Evolutionary conservation across 768 basidiomycete genomes (phyloP).

Genomic region (Amylocystis lapponica): DNA sequence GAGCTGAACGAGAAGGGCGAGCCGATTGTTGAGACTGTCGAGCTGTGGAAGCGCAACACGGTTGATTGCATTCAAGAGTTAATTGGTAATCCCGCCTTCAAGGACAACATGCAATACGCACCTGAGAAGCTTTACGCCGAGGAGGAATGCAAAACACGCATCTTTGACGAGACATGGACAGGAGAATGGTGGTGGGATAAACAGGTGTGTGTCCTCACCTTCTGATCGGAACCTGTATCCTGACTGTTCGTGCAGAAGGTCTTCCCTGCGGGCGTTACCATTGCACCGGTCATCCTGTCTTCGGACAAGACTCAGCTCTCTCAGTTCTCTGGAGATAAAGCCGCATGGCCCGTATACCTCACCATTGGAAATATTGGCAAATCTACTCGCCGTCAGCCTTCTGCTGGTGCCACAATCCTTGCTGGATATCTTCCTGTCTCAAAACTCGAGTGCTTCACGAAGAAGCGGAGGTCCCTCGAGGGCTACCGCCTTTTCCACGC

Average conservation of each 20-base stretch:
- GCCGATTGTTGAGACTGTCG: slow-evolving; percentile 28
- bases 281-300: slow-evolving; percentile 24
- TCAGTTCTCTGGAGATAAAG: slow-evolving; percentile 20
- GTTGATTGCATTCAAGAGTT: slow-evolving; percentile 30
- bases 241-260: slow-evolving; percentile 4
- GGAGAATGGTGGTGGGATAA: slow-evolving; percentile 49
- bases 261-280: slow-evolving; percentile 21
- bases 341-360: slow-evolving; percentile 28
- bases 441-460: slow-evolving; percentile 23
- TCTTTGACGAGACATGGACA: slow-evolving; percentile 39
- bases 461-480: slow-evolving; percentile 6
- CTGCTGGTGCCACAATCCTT: slow-evolving; percentile 12
- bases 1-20: slow-evolving; percentile 8
- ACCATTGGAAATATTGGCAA: slow-evolving; percentile 27
- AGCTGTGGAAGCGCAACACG: too few species aligned
- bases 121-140: slow-evolving; percentile 33
- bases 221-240: not conserved
- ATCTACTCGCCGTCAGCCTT: slow-evolving; percentile 13
- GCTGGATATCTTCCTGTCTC: slow-evolving; percentile 27
- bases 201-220: slow-evolving; percentile 31
- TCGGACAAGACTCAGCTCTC: slow-evolving; percentile 27
- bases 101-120: slow-evolving; percentile 21
- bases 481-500: slow-evolving; percentile 21
- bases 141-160: slow-evolving; percentile 12
- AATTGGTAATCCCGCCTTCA: slow-evolving; percentile 29